Evolutionary conservation across 1,139 yeast genomes (phyloP).

Genomic region (Pichia sp.): DNA sequence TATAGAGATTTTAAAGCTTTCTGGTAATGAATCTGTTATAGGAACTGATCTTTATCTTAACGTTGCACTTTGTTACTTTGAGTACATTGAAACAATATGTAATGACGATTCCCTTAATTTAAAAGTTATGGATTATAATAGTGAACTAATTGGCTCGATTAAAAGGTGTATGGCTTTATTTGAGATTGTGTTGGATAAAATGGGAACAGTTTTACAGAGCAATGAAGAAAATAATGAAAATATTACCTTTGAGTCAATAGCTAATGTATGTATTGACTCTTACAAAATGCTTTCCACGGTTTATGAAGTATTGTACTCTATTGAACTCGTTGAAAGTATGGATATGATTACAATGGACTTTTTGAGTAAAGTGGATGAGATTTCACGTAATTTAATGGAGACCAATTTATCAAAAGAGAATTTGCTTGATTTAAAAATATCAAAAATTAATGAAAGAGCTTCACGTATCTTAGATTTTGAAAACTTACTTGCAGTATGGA

Average conservation of each 20-base stretch:
- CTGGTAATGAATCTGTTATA: constrained; percentile 8
- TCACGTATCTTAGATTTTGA: constrained; percentile 25
- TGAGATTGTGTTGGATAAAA: neutral
- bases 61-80: constrained; percentile 39
- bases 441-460: constrained; percentile 25
- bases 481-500: constrained; percentile 23
- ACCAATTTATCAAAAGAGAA: constrained; percentile 18
- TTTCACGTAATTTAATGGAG: constrained; percentile 7
- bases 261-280: constrained; percentile 19
- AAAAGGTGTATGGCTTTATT: constrained; percentile 10
- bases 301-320: constrained; percentile 21
- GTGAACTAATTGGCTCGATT: constrained; percentile 3
- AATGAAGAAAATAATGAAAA: constrained; percentile 5
- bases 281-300: constrained; percentile 26
- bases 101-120: constrained; percentile 12
- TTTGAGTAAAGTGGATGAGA: constrained; percentile 11
- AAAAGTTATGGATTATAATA: constrained; percentile 11
- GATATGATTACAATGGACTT: constrained; percentile 5
- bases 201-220: neutral
- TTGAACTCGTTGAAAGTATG: constrained; percentile 6
- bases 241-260: constrained; percentile 11
- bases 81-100: constrained; percentile 33
- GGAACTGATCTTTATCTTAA: constrained; percentile 37
- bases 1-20: constrained; percentile 19
- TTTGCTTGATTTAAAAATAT: constrained; percentile 22